phyloP scores from a whole-genome alignment of 78 protist species.

The slime mould (Dictyostelium discoideum) region DNA sequence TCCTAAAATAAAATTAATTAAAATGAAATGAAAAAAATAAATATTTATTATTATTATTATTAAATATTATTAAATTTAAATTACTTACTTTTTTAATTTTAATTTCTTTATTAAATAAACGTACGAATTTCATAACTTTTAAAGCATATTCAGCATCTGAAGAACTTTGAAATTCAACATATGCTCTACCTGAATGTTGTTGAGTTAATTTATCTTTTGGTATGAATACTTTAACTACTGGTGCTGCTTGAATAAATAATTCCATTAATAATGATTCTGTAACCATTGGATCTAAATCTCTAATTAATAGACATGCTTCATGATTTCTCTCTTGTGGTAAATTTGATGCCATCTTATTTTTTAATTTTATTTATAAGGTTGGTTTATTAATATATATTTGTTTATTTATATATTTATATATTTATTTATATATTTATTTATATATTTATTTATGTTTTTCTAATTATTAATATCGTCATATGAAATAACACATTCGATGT shows the following conservation, averaged over 20 bases:
- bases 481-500: background rate
- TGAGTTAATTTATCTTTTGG: slow-evolving; percentile 97
- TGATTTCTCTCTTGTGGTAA: slow-evolving; percentile 83
- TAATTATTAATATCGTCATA: background rate
- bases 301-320: slow-evolving; percentile 97
- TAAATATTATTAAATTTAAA: background rate
- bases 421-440: too few species aligned
- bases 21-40: background rate
- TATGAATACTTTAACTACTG: slow-evolving; percentile 94
- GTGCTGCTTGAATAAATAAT: slow-evolving; percentile 97
- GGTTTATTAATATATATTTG: background rate
- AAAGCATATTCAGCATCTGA: slow-evolving; percentile 99
- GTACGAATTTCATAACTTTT: slow-evolving; percentile 91
- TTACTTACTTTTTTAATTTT: slow-evolving; percentile 89
- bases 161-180: slow-evolving; percentile 95
- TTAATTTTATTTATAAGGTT: background rate
- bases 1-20: background rate
- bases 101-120: slow-evolving; percentile 95
- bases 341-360: slow-evolving; percentile 55
- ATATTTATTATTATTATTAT: background rate
- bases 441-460: too few species aligned
- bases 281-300: slow-evolving; percentile 96
- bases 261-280: slow-evolving; percentile 97
- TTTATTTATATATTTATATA: background rate
- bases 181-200: slow-evolving; percentile 95